Evolutionary conservation across 345 rosid species (phyloP).

Genomic region (Dimocarpus longan): DNA sequence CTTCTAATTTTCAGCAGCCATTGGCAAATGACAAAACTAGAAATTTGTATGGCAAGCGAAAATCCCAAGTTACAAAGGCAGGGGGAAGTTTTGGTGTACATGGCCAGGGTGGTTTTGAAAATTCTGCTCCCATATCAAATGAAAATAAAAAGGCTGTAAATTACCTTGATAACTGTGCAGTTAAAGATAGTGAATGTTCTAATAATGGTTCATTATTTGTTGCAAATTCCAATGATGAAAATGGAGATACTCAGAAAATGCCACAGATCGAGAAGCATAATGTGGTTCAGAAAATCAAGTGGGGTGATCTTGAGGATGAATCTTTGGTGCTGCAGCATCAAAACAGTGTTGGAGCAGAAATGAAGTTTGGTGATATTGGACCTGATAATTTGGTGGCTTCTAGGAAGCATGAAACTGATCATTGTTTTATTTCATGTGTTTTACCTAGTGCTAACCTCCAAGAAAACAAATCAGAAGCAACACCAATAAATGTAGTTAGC

Average conservation of each 20-base stretch:
- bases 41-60: constrained; percentile 33
- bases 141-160: constrained; percentile 23
- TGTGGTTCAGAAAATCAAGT: constrained; percentile 49
- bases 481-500: constrained; percentile 21
- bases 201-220: constrained; percentile 19
- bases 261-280: constrained; percentile 27
- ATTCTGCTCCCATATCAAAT: constrained; percentile 27
- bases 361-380: constrained; percentile 37
- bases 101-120: constrained; percentile 24
- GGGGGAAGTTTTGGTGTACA: constrained; percentile 21
- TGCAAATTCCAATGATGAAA: constrained; percentile 27
- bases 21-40: constrained; percentile 28
- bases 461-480: constrained; percentile 22
- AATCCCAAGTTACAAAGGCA: constrained; percentile 30
- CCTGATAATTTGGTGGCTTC: constrained; percentile 29
- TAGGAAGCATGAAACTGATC: constrained; percentile 29
- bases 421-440: constrained; percentile 22
- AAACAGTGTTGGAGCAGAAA: constrained; percentile 35
- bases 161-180: constrained; percentile 24
- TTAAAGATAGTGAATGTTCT: constrained; percentile 30
- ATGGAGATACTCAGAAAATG: constrained; percentile 19
- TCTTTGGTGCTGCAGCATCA: constrained; percentile 33
- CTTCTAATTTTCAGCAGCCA: constrained; percentile 31
- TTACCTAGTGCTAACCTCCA: constrained; percentile 27
- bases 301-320: constrained; percentile 66